phyloP scores from a whole-genome alignment of 1,284 basidiomycete genomes.

The Tilletia caries region DNA sequence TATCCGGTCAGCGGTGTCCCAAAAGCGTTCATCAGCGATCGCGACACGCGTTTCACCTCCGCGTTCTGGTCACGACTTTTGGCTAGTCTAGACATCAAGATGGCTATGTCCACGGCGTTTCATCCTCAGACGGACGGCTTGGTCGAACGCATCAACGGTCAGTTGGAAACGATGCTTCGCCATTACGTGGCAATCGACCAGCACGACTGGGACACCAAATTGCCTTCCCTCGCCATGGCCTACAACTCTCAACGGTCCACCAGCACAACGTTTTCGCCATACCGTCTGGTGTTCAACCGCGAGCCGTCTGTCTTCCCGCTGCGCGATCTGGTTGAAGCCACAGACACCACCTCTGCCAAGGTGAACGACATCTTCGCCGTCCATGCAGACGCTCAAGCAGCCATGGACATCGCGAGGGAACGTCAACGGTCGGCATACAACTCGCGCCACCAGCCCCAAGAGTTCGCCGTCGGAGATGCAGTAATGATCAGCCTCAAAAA shows the following conservation, averaged over 20 bases:
- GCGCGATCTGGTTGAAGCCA: too few relatives aligned
- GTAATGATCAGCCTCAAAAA: too few relatives aligned
- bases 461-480: too few relatives aligned
- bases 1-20: neutral
- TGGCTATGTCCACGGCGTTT: slow-evolving; percentile 45
- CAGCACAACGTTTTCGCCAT: neutral
- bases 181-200: slow-evolving; percentile 27
- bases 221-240: neutral
- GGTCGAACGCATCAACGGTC: slow-evolving; percentile 58
- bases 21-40: neutral
- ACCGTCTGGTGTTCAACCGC: slow-evolving; percentile 41
- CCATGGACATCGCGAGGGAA: too few relatives aligned
- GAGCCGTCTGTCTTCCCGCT: too few relatives aligned
- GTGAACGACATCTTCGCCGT: too few relatives aligned
- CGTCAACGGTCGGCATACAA: too few relatives aligned
- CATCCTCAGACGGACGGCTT: slow-evolving; percentile 49
- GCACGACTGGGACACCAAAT: slow-evolving; percentile 18
- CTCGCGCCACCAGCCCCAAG: too few relatives aligned
- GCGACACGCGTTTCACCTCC: neutral
- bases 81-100: slow-evolving; percentile 30
- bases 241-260: neutral
- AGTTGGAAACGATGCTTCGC: slow-evolving; percentile 48
- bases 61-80: neutral
- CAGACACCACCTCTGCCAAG: too few relatives aligned
- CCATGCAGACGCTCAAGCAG: too few relatives aligned